Percentiles rank a stretch among this genome's conserved stretches.
These are phyloP conservation scores for Chloranthus sessilifolius DNA, from an alignment of 164 flowering plant genomes.

Conservation along the genomic window DNA sequence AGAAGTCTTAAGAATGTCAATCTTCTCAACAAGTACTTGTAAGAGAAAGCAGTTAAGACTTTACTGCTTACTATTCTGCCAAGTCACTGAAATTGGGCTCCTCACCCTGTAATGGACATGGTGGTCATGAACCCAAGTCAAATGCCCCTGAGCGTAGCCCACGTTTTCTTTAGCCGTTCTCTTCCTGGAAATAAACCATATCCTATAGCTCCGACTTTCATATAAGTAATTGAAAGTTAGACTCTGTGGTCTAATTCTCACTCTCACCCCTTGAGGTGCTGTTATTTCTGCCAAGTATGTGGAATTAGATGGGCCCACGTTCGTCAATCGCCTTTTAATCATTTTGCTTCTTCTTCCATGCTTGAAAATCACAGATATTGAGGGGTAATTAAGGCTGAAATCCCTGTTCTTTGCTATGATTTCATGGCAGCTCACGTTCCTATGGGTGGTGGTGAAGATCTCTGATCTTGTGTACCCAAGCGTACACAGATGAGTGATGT, in stretches of 20 bases:
- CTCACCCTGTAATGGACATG: slow-evolving; percentile 41
- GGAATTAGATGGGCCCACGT: slow-evolving; percentile 77
- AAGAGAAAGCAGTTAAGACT: too few relatives aligned
- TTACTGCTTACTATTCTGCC: slow-evolving; percentile 29
- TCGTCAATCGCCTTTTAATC: slow-evolving; percentile 56
- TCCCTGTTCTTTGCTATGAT: slow-evolving; percentile 40
- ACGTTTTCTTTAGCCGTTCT: slow-evolving; percentile 11
- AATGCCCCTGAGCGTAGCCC: slow-evolving; percentile 48
- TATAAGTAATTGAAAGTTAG: slow-evolving; percentile 46
- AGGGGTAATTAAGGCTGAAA: slow-evolving; percentile 87
- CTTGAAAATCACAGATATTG: slow-evolving; percentile 64
- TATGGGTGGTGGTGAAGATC: slow-evolving; percentile 62
- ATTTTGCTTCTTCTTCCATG: slow-evolving; percentile 33
- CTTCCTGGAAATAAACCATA: slow-evolving; percentile 55
- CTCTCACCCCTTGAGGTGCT: slow-evolving; percentile 70
- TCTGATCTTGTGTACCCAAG: slow-evolving; percentile 59
- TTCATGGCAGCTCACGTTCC: slow-evolving; percentile 62
- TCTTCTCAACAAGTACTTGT: too few relatives aligned
- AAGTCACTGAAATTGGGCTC: slow-evolving; percentile 82
- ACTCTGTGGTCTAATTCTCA: slow-evolving; percentile 53
- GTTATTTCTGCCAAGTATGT: slow-evolving; percentile 55
- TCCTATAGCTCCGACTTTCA: slow-evolving; percentile 54
- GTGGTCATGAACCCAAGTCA: slow-evolving; percentile 58
- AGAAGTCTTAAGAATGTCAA: too few relatives aligned
- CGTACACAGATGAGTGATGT: slow-evolving; percentile 67